A percentile compares a stretch with the other conserved stretches of the same genome.
These are phyloP conservation scores for Punica granatum DNA, from an alignment of 345 rosid genomes.

Conservation along the genomic window DNA sequence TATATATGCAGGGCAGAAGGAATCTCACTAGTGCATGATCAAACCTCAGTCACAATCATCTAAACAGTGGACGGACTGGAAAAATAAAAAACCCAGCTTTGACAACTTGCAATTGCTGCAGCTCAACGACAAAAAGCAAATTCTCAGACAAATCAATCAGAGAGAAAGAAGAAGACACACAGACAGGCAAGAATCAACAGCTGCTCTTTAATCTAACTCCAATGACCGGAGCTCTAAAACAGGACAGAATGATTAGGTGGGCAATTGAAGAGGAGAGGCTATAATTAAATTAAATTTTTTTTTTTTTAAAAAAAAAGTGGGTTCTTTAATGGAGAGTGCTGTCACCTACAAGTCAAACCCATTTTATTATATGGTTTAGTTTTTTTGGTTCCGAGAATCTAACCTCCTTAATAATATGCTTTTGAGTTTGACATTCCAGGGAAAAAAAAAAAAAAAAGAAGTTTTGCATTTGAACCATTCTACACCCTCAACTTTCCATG, in stretches of 20 bases:
- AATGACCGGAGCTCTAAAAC: not conserved
- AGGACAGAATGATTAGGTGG: not conserved
- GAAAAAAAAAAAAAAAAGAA: not conserved
- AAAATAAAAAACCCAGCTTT: too few species aligned
- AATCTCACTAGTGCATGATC: not conserved
- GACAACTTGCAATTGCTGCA: not conserved
- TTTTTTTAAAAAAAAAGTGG: too few species aligned
- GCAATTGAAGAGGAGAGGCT: not conserved
- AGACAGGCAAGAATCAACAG: too few species aligned
- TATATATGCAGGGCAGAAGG: too few species aligned
- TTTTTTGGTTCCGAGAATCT: slow-evolving; percentile 20
- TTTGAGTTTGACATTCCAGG: slow-evolving; percentile 20
- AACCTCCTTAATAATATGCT: slow-evolving; percentile 6
- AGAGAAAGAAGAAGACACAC: not conserved
- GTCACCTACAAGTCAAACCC: slow-evolving; percentile 37
- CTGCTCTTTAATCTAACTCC: too few species aligned
- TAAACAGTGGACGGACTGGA: not conserved
- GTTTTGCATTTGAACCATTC: not conserved
- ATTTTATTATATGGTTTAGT: not conserved
- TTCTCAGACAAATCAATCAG: not conserved
- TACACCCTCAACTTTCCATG: not conserved
- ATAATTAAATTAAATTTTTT: too few species aligned
- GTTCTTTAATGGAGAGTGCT: not conserved
- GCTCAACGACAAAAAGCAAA: not conserved
- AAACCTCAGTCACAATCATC: not conserved